Percentiles rank a stretch among this genome's conserved stretches.
Evolutionary conservation across 306 rosid genomes (phyloP).

Genomic region (Citrullus amarus): DNA sequence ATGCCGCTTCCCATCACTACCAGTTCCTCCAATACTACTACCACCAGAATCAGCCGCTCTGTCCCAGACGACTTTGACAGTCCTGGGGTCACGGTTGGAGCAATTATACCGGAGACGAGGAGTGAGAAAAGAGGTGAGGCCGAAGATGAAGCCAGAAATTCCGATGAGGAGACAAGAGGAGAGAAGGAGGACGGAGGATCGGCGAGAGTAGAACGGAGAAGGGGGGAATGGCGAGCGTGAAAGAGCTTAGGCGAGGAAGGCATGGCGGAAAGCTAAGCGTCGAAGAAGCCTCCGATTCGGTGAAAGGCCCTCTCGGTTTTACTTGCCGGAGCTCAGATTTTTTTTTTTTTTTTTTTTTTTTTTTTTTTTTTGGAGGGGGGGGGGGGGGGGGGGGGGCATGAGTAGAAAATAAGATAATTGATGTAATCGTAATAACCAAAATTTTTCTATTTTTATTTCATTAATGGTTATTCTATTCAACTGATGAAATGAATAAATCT

Average conservation of each 20-base stretch:
- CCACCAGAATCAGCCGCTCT: constrained; percentile 7
- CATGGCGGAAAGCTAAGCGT: constrained; percentile 18
- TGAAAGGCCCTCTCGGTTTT: neutral
- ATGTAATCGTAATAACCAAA: neutral
- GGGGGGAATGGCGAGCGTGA: constrained; percentile 31
- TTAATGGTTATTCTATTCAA: neutral
- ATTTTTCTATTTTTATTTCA: neutral
- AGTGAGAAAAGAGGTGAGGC: constrained; percentile 18
- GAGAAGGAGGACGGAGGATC: constrained; percentile 35
- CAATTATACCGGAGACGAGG: constrained; percentile 23
- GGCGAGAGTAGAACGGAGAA: constrained; percentile 25
- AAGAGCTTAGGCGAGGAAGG: constrained; percentile 47
- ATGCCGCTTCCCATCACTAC: constrained; percentile 21
- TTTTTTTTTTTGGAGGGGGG: neutral
- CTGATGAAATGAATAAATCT: neutral
- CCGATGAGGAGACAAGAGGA: constrained; percentile 28
- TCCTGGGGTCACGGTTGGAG: constrained; percentile 23
- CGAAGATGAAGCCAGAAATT: constrained; percentile 36
- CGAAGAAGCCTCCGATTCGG: neutral
- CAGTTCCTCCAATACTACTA: neutral
- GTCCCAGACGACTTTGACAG: constrained; percentile 79
- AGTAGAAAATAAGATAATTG: neutral
- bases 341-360: neutral
- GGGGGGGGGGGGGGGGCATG: no score
- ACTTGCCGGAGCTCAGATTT: neutral